Percentiles rank a stretch among this genome's conserved stretches.
Conservation (phyloP, 106 monocot genomes). For the Phalaenopsis equestris region DNA sequence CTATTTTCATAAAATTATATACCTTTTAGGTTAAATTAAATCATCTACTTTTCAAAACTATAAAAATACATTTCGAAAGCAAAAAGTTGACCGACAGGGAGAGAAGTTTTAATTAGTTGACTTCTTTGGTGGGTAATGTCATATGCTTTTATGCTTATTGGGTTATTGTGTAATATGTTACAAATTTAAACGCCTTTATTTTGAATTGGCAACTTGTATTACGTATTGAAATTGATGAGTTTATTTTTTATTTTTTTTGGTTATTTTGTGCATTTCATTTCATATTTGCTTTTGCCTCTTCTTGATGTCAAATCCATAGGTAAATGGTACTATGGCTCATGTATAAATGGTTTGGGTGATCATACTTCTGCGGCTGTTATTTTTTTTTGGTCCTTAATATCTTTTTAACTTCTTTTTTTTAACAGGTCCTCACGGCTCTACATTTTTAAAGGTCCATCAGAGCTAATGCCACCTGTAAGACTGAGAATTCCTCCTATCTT, state of each 20-base stretch:
- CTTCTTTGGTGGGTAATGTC: not conserved
- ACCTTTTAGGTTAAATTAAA: too few relatives aligned
- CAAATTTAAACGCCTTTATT: not conserved
- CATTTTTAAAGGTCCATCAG: conserved; percentile 88
- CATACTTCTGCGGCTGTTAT: not conserved
- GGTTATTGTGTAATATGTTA: not conserved
- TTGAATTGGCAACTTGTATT: not conserved
- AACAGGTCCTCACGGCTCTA: conserved; percentile 83
- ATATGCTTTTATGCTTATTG: not conserved
- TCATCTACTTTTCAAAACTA: too few relatives aligned
- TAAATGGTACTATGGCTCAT: not conserved
- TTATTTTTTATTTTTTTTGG: not conserved
- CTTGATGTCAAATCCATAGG: not conserved
- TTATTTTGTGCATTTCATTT: not conserved
- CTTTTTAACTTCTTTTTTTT: not conserved
- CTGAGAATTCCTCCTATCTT: not conserved
- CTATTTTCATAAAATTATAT: too few relatives aligned
- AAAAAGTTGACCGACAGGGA: too few relatives aligned
- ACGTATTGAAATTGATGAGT: not conserved
- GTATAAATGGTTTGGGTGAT: not conserved
- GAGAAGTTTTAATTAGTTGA: not conserved
- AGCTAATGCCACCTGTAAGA: conserved; percentile 91
- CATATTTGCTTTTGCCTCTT: not conserved
- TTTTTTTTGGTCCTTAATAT: not conserved
- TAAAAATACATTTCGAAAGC: too few relatives aligned